A percentile compares a stretch with the other conserved stretches of the same genome.
These are phyloP conservation scores for Metschnikowia anglica DNA, from an alignment of 805 yeast species.

Conservation along the genomic window DNA sequence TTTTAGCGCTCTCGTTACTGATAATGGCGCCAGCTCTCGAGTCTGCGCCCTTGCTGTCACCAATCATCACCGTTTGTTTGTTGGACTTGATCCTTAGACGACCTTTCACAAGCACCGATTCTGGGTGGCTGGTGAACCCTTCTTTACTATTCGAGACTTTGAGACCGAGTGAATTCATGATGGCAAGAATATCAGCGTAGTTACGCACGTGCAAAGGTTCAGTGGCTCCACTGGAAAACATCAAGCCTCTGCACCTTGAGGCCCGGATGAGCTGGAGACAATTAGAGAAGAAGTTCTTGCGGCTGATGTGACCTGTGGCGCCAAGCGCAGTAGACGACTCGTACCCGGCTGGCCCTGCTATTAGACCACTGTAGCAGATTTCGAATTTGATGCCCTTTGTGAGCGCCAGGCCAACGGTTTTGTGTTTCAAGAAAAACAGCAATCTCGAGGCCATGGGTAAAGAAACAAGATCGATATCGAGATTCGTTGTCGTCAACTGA, in stretches of 20 bases:
- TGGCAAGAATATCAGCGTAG: slow-evolving; percentile 63
- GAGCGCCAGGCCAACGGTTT: slow-evolving; percentile 78
- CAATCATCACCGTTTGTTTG: slow-evolving; percentile 69
- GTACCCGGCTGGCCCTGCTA: slow-evolving; percentile 40
- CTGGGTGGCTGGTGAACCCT: slow-evolving; percentile 59
- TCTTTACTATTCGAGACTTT: slow-evolving; percentile 59
- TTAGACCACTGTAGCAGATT: slow-evolving; percentile 60
- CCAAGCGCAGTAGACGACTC: slow-evolving; percentile 21
- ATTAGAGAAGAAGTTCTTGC: slow-evolving; percentile 69
- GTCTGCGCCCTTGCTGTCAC: slow-evolving; percentile 31
- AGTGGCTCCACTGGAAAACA: slow-evolving; percentile 74
- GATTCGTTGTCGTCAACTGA: slow-evolving; percentile 65
- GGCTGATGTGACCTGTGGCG: slow-evolving; percentile 34
- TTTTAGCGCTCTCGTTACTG: slow-evolving; percentile 13
- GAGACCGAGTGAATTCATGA: slow-evolving; percentile 70
- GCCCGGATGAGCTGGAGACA: slow-evolving; percentile 75
- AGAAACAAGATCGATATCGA: slow-evolving; percentile 81
- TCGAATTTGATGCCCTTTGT: slow-evolving; percentile 83
- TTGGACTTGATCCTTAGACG: slow-evolving; percentile 69
- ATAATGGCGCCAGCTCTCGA: slow-evolving; percentile 11
- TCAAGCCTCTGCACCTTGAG: slow-evolving; percentile 74
- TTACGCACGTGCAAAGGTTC: slow-evolving; percentile 60
- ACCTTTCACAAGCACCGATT: slow-evolving; percentile 68
- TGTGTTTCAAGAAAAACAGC: slow-evolving; percentile 79
- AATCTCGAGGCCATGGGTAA: slow-evolving; percentile 63